A percentile compares a stretch with the other conserved stretches of the same genome.
Conservation (phyloP, 306 rosid genomes). For the Argentina anserina region DNA sequence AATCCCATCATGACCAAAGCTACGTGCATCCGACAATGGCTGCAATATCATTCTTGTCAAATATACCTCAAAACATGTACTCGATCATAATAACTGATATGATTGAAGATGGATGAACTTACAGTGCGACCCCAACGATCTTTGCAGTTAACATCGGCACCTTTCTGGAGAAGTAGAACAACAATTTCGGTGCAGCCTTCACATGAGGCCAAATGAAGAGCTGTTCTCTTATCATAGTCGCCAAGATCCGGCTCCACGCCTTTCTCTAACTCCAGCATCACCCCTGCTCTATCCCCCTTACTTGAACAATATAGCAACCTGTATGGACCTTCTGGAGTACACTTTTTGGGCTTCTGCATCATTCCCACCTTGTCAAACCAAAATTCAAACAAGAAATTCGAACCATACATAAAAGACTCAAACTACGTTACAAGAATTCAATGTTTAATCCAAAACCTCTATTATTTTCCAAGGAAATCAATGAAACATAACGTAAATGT, state of each 20-base stretch:
- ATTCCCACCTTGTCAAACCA: not conserved
- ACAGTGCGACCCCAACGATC: slow-evolving; percentile 33
- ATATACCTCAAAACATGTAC: not conserved
- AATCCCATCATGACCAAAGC: slow-evolving; percentile 18
- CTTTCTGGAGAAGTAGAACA: slow-evolving; percentile 26
- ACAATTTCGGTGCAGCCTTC: slow-evolving; percentile 30
- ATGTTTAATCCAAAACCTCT: not conserved
- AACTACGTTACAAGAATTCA: not conserved
- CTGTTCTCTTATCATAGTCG: slow-evolving; percentile 31
- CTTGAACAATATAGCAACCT: slow-evolving; percentile 26
- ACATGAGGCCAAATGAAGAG: slow-evolving; percentile 36
- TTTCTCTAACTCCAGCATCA: slow-evolving; percentile 25
- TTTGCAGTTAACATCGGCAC: slow-evolving; percentile 27
- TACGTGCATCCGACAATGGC: slow-evolving; percentile 31
- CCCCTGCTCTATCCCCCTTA: slow-evolving; percentile 33
- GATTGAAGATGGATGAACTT: slow-evolving; percentile 4
- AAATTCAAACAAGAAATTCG: slow-evolving; percentile 1
- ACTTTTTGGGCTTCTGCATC: not conserved
- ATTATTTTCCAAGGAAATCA: too few species aligned
- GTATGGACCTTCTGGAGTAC: slow-evolving; percentile 19
- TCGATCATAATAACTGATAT: too few species aligned
- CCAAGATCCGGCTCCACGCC: slow-evolving; percentile 25
- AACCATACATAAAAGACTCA: not conserved
- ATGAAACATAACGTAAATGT: too few species aligned
- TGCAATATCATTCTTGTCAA: slow-evolving; percentile 7